Evolutionary conservation across 495 filamentous ascomycete genomes (phyloP).

Genomic region (Tetracladium marchalianum): DNA sequence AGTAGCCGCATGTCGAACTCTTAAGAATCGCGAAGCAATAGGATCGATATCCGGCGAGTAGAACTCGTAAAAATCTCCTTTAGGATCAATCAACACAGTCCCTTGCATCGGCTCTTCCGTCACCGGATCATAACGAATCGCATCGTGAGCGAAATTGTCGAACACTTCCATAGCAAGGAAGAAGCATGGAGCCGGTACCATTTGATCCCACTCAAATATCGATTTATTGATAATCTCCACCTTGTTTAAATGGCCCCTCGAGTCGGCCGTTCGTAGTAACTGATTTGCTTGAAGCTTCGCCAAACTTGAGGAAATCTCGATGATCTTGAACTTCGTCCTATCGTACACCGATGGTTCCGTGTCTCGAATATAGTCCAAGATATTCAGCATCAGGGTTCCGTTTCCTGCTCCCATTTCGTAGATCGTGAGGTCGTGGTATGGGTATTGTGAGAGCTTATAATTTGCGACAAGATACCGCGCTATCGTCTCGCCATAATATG

Average conservation of each 20-base stretch:
- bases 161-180: slow-evolving; percentile 98
- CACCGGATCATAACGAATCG: slow-evolving; percentile 70
- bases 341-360: slow-evolving; percentile 86
- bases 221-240: slow-evolving; percentile 91
- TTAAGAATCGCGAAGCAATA: slow-evolving; percentile 69
- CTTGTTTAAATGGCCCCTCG: slow-evolving; percentile 65
- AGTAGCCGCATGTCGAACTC: slow-evolving; percentile 57
- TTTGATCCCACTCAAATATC: slow-evolving; percentile 86
- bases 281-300: slow-evolving; percentile 68
- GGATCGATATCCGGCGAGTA: slow-evolving; percentile 74
- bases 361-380: slow-evolving; percentile 91
- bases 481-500: slow-evolving; percentile 94
- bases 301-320: slow-evolving; percentile 81
- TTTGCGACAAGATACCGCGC: slow-evolving; percentile 89
- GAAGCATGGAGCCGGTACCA: slow-evolving; percentile 85
- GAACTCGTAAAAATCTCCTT: slow-evolving; percentile 92
- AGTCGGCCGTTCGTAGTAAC: slow-evolving; percentile 49
- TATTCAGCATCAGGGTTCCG: slow-evolving; percentile 95
- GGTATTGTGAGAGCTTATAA: slow-evolving; percentile 88
- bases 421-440: slow-evolving; percentile 93
- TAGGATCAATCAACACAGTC: slow-evolving; percentile 68
- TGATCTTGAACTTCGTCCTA: slow-evolving; percentile 87
- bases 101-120: slow-evolving; percentile 77
- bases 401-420: slow-evolving; percentile 99
- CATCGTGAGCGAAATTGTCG: slow-evolving; percentile 96